Base-by-base conservation (phyloP, 2,329 filamentous ascomycete species). In the Scedosporium minutisporum region DNA sequence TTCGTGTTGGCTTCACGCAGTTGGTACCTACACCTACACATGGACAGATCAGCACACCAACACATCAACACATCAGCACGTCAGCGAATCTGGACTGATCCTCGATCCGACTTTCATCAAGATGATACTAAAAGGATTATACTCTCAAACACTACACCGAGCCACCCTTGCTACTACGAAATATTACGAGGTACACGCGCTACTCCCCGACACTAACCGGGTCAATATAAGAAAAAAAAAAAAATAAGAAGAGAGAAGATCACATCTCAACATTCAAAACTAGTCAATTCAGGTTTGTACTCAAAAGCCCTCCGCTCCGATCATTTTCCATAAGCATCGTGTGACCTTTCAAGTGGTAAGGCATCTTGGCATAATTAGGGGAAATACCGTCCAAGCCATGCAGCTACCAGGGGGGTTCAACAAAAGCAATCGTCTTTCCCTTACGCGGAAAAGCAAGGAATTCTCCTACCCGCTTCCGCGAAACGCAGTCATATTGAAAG, bases 281-380 rank as follows among this genome's bases (percentile, higher is more conserved):
- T 6, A 48, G 33, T 27, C 18, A 18, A 23, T 46, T 29, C 18
- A 16, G 44, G 16, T n/a, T 44, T 48, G 29, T 42, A 55, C 44
- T 38, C 44, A 55, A 55, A 55, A 14, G 44, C 44, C n/a, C 51
- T 55, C 51, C 51, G 51, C 51, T 55, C 51, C 18, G 18, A 23
- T 55, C 51, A 55, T 55, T 55, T 55, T 55, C 51, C 51, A 55
- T 55, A 55, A 55, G 51, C 51, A 55, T 55, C 51, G 51, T 55
- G 51, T 55, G 51, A 55, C 51, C 51, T 23, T 55, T 55, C 23
- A 9, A 55, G 23, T 27, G 51, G 51, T 55, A 55, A 55, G 25
- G 60, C 60, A 58, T 60, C 61, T 62, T 59, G 63, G 63, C 57
- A 58, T 42, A 59, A 51, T 55, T 55, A 41, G 57, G 55, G 33